Conservation (phyloP, 2,329 filamentous ascomycete genomes). For the Teratosphaeria gauchensis region DNA sequence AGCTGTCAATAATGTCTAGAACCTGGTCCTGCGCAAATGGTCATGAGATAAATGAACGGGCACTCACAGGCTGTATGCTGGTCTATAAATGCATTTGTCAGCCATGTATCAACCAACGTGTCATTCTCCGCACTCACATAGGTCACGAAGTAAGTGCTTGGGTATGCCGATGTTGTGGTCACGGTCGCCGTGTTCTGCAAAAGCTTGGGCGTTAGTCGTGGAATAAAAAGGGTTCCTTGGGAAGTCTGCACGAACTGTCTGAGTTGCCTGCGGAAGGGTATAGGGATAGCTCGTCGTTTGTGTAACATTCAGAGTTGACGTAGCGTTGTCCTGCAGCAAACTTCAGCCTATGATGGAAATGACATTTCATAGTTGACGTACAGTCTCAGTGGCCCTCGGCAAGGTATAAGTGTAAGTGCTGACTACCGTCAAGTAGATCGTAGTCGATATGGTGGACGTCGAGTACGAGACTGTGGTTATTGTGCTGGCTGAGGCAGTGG, state of each 20-base stretch:
- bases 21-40: background rate
- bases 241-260: background rate
- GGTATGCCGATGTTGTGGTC: background rate
- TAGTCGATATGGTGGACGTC: background rate
- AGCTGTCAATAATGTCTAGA: background rate
- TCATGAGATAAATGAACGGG: background rate
- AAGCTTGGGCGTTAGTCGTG: background rate
- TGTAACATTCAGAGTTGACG: background rate
- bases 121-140: background rate
- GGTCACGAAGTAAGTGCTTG: background rate
- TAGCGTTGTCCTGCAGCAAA: background rate
- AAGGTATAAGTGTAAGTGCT: background rate
- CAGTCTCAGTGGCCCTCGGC: background rate
- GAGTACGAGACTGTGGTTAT: background rate
- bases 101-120: background rate
- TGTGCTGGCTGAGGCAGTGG: background rate
- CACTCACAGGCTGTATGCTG: background rate
- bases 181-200: background rate
- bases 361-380: background rate
- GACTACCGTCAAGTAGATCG: background rate
- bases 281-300: background rate
- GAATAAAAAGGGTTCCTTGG: background rate
- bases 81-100: background rate
- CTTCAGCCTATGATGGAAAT: background rate
- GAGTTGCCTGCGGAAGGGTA: background rate